Evolutionary conservation across 2,329 filamentous ascomycete genomes (phyloP), one percentile per base, ranked within the genome.

Genomic region (Clarireedia sp.): DNA sequence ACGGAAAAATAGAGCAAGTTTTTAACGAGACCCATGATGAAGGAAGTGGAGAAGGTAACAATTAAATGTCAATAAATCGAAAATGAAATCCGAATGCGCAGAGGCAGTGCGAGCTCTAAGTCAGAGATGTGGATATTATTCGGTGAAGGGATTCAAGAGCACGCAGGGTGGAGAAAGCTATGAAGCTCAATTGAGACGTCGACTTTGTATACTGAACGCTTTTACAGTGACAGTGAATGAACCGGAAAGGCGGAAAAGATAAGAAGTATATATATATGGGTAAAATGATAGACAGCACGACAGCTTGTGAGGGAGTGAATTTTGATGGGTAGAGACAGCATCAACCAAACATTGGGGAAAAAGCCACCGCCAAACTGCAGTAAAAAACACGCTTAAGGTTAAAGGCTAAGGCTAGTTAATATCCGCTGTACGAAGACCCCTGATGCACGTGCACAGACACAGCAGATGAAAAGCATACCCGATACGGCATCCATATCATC

Each of bases 1-100:
- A 88, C 74, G 57, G 84, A 71, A 66, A 84, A 88, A 75, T 92
- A 94, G 60, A 88, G 68, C 57, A 83, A 71, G 64, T 82, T 77
- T 55, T 66, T 68, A 53, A 73, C 66, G 53, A 69, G 71, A 60
- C 76, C 79, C 82, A 86, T 86, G 60, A 67, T 78, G 69, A 64
- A 26, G 44, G 44, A 24, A 47, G 47, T 51, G 47, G 47, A 43
- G 44, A 29, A 19, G 12, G 29, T 9, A 43, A 10, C 17, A 43
- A 19, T 21, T 19, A 5, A 12, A 43, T 19, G 40, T 21, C 17
- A 14, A 21, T 43, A 43, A 23, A 23, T 23, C 19, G 9, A 17
- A 43, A 14, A 21, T 19, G 14, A 12, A 17, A 19, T 23, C 21
- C 12, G 40, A 23, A 43, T 43, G 1, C 9, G 40, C 40, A 3